Conservation (phyloP, 2,329 filamentous ascomycete species). For the Onygena corvina region DNA sequence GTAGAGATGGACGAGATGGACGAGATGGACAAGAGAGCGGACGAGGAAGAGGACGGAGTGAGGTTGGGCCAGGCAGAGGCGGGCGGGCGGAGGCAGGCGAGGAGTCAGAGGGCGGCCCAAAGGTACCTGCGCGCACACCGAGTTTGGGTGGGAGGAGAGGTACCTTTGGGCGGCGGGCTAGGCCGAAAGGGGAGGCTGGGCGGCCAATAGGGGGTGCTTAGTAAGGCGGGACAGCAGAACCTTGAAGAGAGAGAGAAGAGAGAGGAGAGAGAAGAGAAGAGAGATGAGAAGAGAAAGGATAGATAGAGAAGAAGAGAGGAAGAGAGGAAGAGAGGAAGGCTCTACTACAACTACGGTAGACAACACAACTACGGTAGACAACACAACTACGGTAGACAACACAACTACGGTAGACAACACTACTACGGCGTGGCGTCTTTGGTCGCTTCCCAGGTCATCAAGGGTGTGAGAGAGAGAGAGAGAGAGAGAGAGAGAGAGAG, state of each 20-base stretch:
- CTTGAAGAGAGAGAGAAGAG: not conserved
- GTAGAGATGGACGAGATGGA: too few species aligned
- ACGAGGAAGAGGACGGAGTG: slow-evolving; percentile 64
- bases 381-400: too few species aligned
- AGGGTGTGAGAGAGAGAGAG: not conserved
- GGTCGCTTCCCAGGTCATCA: too few species aligned
- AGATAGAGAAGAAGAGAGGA: not conserved
- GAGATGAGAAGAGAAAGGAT: not conserved
- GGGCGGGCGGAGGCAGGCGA: too few species aligned
- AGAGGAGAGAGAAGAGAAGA: not conserved
- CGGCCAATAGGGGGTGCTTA: too few species aligned
- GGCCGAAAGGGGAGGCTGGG: not conserved
- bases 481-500: not conserved
- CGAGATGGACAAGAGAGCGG: slow-evolving; percentile 63
- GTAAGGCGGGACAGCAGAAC: not conserved
- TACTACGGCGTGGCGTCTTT: too few species aligned
- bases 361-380: too few species aligned
- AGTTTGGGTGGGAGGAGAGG: not conserved
- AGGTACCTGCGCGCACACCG: too few species aligned
- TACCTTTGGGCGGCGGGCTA: not conserved
- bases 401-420: too few species aligned
- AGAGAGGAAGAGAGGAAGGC: slow-evolving; percentile 7
- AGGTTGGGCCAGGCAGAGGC: too few species aligned
- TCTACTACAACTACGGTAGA: slow-evolving; percentile 9
- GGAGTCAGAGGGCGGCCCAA: too few species aligned